Conservation (phyloP, 306 rosid genomes). For the Acmispon strigosus region DNA sequence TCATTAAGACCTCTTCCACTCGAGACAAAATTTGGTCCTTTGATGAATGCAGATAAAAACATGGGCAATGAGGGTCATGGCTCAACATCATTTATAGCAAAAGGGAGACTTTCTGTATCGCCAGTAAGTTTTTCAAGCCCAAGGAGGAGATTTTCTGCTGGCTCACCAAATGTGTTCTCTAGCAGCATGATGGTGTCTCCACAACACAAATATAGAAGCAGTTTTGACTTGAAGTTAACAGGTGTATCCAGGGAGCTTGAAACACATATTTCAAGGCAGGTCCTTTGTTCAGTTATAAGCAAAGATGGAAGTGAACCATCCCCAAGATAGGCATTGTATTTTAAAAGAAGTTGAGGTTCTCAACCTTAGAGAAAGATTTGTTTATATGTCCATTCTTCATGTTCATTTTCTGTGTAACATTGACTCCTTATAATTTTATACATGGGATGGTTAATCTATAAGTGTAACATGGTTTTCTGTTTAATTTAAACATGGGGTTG, state of each 20-base stretch:
- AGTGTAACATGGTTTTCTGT: constrained; percentile 12
- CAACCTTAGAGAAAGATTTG: constrained; percentile 57
- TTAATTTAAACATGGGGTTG: constrained; percentile 19
- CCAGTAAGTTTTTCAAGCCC: constrained; percentile 76
- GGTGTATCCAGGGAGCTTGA: constrained; percentile 92
- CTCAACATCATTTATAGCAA: constrained; percentile 32
- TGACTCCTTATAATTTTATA: constrained; percentile 25
- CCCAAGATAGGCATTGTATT: constrained; percentile 41
- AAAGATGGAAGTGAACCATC: constrained; percentile 64
- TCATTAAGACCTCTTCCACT: constrained; percentile 68
- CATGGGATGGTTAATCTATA: neutral
- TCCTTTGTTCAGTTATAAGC: constrained; percentile 69
- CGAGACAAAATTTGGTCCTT: constrained; percentile 60
- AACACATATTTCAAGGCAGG: constrained; percentile 91
- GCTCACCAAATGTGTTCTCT: constrained; percentile 49
- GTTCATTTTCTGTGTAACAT: constrained; percentile 9
- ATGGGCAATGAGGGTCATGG: constrained; percentile 28
- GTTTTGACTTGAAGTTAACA: constrained; percentile 83
- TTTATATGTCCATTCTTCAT: constrained; percentile 24
- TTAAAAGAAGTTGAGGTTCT: constrained; percentile 35
- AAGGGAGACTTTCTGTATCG: constrained; percentile 44
- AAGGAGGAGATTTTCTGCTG: constrained; percentile 73
- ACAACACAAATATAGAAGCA: constrained; percentile 61
- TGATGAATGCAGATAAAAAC: constrained; percentile 26
- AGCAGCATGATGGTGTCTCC: constrained; percentile 54